phyloP scores from a whole-genome alignment of 148 eudicot species.

The Arbutus unedo region DNA sequence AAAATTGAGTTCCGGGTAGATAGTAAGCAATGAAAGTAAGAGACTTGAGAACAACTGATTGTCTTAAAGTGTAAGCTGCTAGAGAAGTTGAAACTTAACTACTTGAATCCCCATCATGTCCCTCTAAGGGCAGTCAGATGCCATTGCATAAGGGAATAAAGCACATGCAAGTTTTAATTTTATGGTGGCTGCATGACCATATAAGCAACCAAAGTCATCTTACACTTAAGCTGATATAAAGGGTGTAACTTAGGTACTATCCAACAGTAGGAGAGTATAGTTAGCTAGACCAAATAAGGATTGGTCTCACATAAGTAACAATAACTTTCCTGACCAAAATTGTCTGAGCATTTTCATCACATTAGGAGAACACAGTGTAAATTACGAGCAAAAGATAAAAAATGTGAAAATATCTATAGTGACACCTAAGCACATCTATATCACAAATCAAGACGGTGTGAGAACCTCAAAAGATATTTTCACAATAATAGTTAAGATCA shows the following conservation, averaged over 20 bases:
- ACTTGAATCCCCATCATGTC: neutral
- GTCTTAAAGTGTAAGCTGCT: neutral
- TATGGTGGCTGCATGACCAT: neutral
- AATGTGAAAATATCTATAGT: neutral
- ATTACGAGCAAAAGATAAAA: neutral
- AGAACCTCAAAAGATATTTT: too few relatives aligned
- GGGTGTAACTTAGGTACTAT: neutral
- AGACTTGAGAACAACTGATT: neutral
- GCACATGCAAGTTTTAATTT: neutral
- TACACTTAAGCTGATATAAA: neutral
- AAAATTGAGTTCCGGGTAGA: slow-evolving; percentile 9
- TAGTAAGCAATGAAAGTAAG: slow-evolving; percentile 5
- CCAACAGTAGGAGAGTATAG: neutral
- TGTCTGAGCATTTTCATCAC: neutral
- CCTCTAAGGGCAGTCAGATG: neutral
- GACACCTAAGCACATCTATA: neutral
- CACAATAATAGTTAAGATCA: too few relatives aligned
- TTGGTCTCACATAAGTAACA: neutral
- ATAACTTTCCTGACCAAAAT: neutral
- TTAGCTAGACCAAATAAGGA: slow-evolving; percentile 5
- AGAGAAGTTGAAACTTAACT: neutral
- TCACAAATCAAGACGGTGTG: too few relatives aligned
- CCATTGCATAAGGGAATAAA: neutral
- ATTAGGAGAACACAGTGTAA: neutral
- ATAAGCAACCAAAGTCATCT: neutral